Conservation (phyloP, 2,329 filamentous ascomycete species). For the Microcera coccophila region DNA sequence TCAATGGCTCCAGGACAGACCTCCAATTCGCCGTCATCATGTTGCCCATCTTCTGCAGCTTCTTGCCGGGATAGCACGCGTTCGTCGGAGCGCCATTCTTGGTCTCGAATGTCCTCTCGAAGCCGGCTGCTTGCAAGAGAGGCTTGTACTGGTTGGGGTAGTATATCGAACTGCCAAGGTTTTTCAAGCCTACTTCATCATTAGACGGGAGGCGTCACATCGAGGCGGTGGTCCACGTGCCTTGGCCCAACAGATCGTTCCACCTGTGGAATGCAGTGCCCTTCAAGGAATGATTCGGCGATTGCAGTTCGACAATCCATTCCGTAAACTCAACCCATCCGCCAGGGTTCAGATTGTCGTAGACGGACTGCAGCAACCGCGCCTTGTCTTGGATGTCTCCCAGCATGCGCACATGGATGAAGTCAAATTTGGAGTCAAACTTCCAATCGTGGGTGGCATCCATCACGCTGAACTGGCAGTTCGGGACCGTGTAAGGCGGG, state of each 20-base stretch:
- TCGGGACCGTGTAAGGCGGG: slow-evolving; percentile 14
- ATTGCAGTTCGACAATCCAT: slow-evolving; percentile 22
- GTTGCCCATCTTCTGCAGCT: slow-evolving; percentile 21
- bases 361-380: slow-evolving; percentile 13
- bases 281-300: slow-evolving; percentile 19
- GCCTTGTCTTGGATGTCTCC: slow-evolving; percentile 17
- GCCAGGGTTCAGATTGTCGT: slow-evolving; percentile 19
- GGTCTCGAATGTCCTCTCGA: slow-evolving; percentile 19
- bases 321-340: slow-evolving; percentile 24
- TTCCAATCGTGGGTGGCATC: slow-evolving; percentile 21
- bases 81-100: slow-evolving; percentile 22
- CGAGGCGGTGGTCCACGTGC: slow-evolving; percentile 1
- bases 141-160: slow-evolving; percentile 18
- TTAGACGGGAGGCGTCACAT: neutral
- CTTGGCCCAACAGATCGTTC: slow-evolving; percentile 21
- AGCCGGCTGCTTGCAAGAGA: slow-evolving; percentile 13
- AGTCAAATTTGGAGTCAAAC: slow-evolving; percentile 15
- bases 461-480: slow-evolving; percentile 16
- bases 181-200: slow-evolving; percentile 1
- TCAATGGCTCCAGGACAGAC: slow-evolving; percentile 18
- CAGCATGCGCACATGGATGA: slow-evolving; percentile 18
- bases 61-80: slow-evolving; percentile 22
- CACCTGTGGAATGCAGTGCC: slow-evolving; percentile 19
- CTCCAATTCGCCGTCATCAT: slow-evolving; percentile 23
- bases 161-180: slow-evolving; percentile 14